phyloP scores from a whole-genome alignment of 371 early-diverging fungal species.

The Mycotypha africana region DNA sequence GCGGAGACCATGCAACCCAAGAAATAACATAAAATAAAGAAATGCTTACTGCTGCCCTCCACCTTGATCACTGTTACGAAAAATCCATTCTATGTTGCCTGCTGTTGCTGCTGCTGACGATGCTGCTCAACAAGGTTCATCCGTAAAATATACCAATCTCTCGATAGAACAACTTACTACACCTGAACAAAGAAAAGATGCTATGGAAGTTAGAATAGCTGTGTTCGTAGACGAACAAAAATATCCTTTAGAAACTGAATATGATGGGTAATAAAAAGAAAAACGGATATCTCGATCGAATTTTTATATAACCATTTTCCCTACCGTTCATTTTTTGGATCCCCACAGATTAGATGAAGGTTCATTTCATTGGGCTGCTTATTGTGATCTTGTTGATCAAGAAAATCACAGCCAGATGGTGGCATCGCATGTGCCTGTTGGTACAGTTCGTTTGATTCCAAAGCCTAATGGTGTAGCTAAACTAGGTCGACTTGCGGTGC shows the following conservation, averaged over 20 bases:
- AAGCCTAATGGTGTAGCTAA: slow-evolving; percentile 24
- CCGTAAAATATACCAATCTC: slow-evolving; percentile 8
- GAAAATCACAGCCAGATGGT: slow-evolving; percentile 1
- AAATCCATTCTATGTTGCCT: no score
- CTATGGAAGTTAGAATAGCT: slow-evolving; percentile 29
- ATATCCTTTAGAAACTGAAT: slow-evolving; percentile 29
- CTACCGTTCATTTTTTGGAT: no score
- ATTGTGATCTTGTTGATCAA: background rate
- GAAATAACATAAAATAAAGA: no score
- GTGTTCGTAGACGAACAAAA: slow-evolving; percentile 46
- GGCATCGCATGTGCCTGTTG: slow-evolving; percentile 12
- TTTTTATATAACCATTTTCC: no score
- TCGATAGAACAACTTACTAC: slow-evolving; percentile 1
- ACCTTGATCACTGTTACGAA: no score
- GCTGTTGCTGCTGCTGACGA: no score
- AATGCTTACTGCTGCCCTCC: no score
- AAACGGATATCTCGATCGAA: background rate
- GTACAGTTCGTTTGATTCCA: slow-evolving; percentile 26
- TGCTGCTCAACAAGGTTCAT: no score
- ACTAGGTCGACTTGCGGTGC: slow-evolving; percentile 38
- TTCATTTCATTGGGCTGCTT: slow-evolving; percentile 29
- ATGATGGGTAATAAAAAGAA: slow-evolving; percentile 29
- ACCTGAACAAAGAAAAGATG: slow-evolving; percentile 16
- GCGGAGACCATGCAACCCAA: no score
- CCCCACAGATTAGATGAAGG: no score